Base-by-base conservation (phyloP, 805 yeast species). In the Kodamaea neixiangensis region DNA sequence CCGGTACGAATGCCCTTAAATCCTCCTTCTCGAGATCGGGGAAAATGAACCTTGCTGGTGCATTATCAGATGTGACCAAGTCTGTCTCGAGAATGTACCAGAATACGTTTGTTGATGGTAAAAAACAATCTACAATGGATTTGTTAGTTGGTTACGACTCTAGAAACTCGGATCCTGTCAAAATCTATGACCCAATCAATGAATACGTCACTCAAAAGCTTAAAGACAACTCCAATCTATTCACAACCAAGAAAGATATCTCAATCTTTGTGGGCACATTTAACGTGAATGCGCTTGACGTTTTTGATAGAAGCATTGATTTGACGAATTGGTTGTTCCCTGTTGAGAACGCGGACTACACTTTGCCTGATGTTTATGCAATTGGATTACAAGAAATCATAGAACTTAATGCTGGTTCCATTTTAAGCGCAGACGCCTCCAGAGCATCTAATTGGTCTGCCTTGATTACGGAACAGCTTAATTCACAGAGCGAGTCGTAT, bases 1-100 rank as follows among this genome's bases (percentile, higher is more conserved):
- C 75, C n/a, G 85, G 85, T 49, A 97, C 92, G 57, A 89, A 92
- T 58, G 80, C 88, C 5, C 71, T 94, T 15, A 94, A 94, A 67
- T 89, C 97, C 0, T 90, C 97, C 3, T 94, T 87, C 63, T 89
- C 98, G 1, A 80, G 99, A 64, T 85, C 89, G 22, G 99, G 99
- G 19, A 93, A 92, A 62, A 91, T 92, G 97, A 90, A 93, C 41
- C 71, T 94, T 49, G 98, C 98, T 0, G 97, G 98, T 33, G 97
- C 97, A 0, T 69, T 94, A n/a, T 87, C 97, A 0, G 99, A 94
- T 70, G 97, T 96, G 3, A 91, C 98, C 1, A 94, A 94, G 68
- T 89, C 97, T 0, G 97, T 94, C 7, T 86, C 96, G 39, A 78
- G 99, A 68, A 84, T 94, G 82, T 94, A 94, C 66, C 93, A 94